Evolutionary conservation across 176 grass and related monocot species (phyloP).

Genomic region (Musa acuminata): DNA sequence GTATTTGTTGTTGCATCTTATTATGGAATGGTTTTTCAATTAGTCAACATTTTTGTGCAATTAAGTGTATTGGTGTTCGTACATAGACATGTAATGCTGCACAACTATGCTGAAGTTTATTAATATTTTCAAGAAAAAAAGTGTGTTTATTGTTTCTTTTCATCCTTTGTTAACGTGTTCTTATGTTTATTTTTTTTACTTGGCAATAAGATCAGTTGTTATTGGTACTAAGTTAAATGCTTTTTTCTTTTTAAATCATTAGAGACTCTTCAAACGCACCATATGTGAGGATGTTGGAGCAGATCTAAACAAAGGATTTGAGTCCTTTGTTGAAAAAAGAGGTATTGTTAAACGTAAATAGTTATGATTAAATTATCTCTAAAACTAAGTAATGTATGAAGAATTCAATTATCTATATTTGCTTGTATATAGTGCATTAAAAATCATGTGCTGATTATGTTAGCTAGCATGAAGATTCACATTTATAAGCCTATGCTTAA

Average conservation of each 20-base stretch:
- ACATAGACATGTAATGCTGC: not conserved
- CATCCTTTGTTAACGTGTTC: not conserved
- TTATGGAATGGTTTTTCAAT: not conserved
- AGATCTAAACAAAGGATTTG: slow-evolving; percentile 89
- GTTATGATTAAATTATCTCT: not conserved
- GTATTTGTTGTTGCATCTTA: not conserved
- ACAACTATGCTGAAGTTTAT: not conserved
- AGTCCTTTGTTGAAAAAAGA: slow-evolving; percentile 82
- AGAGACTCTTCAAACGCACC: slow-evolving; percentile 94
- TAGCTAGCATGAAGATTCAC: not conserved
- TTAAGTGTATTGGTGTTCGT: not conserved
- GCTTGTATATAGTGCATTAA: not conserved
- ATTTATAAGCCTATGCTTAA: too few relatives aligned
- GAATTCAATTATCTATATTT: not conserved
- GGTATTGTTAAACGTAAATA: slow-evolving; percentile 26
- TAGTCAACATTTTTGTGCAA: not conserved
- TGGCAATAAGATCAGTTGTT: not conserved
- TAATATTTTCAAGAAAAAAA: not conserved
- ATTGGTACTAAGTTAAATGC: not conserved
- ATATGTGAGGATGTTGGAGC: slow-evolving; percentile 68
- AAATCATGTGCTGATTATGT: not conserved
- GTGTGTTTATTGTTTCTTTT: not conserved
- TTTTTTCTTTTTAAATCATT: slow-evolving; percentile 29
- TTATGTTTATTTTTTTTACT: not conserved
- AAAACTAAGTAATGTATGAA: not conserved